These are phyloP conservation scores for Calonectria honghensis DNA, from an alignment of 2,329 filamentous ascomycete genomes.

Conservation along the genomic window DNA sequence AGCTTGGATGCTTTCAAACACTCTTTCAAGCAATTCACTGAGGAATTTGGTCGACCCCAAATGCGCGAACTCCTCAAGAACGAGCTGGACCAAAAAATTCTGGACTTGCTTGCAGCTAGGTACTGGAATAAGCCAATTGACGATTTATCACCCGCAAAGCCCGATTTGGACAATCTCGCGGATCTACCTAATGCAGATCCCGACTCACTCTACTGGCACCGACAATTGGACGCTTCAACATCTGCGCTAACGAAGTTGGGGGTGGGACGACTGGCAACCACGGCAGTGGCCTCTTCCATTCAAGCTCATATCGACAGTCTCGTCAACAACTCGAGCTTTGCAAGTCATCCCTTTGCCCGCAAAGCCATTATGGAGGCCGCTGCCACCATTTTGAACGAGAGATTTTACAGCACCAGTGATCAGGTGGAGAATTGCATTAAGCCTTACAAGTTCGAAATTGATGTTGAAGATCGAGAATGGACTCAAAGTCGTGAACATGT, in stretches of 20 bases:
- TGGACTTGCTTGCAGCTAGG: constrained; percentile 92
- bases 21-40: constrained; percentile 94
- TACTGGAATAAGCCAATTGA: constrained; percentile 98
- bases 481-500: constrained; percentile 88
- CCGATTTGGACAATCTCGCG: constrained; percentile 82
- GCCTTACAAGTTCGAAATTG: constrained; percentile 98
- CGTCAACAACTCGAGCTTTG: constrained; percentile 87
- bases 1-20: constrained; percentile 98
- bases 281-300: constrained; percentile 90
- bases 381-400: constrained; percentile 91
- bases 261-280: constrained; percentile 93
- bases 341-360: constrained; percentile 91
- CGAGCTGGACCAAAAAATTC: constrained; percentile 94
- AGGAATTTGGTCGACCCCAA: constrained; percentile 90
- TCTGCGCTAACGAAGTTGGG: constrained; percentile 95
- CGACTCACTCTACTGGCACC: constrained; percentile 91
- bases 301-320: constrained; percentile 89
- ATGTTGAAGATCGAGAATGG: constrained; percentile 95
- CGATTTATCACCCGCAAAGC: constrained; percentile 81
- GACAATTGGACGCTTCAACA: constrained; percentile 93
- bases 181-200: constrained; percentile 90
- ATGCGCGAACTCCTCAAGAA: constrained; percentile 93
- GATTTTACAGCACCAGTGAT: constrained; percentile 97
- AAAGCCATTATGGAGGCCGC: constrained; percentile 95
- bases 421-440: constrained; percentile 99